These are phyloP conservation scores for Lachnellula hyalina DNA, from an alignment of 2,329 filamentous ascomycete species.

Conservation along the genomic window DNA sequence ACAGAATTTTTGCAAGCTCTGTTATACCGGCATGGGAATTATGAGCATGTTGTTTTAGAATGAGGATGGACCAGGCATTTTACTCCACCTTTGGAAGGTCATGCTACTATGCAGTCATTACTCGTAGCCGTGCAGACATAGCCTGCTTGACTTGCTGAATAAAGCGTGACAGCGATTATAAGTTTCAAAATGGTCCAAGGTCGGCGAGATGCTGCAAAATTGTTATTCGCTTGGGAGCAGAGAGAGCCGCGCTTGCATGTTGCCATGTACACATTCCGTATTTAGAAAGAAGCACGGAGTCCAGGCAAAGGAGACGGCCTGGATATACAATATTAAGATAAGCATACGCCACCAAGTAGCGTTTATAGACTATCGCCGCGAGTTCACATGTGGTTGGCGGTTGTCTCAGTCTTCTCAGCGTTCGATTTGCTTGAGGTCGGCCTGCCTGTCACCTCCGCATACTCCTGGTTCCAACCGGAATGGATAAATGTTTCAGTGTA, in stretches of 20 bases:
- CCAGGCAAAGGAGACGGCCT: neutral
- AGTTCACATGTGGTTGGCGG: too few species aligned
- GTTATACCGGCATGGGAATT: neutral
- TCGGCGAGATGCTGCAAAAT: neutral
- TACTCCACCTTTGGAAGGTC: constrained; percentile 4
- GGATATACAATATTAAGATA: constrained; percentile 2
- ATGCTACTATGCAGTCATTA: constrained; percentile 6
- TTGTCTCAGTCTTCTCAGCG: too few species aligned
- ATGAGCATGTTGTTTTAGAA: neutral
- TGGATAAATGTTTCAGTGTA: neutral
- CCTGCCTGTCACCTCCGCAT: too few species aligned
- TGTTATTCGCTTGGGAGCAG: neutral
- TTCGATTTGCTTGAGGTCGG: too few species aligned
- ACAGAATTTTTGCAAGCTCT: neutral
- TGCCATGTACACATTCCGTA: neutral
- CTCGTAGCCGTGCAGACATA: constrained; percentile 4
- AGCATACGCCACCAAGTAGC: constrained; percentile 14
- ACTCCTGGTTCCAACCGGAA: neutral
- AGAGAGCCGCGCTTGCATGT: neutral
- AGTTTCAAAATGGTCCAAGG: neutral
- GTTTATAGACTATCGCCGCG: too few species aligned
- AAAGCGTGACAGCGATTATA: neutral
- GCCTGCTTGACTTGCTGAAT: neutral
- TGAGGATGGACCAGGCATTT: neutral
- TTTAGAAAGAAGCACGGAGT: neutral